A percentile compares a stretch with the other conserved stretches of the same genome.
These are phyloP conservation scores for Taxillus chinensis DNA, from an alignment of 164 flowering plant genomes.

Conservation along the genomic window DNA sequence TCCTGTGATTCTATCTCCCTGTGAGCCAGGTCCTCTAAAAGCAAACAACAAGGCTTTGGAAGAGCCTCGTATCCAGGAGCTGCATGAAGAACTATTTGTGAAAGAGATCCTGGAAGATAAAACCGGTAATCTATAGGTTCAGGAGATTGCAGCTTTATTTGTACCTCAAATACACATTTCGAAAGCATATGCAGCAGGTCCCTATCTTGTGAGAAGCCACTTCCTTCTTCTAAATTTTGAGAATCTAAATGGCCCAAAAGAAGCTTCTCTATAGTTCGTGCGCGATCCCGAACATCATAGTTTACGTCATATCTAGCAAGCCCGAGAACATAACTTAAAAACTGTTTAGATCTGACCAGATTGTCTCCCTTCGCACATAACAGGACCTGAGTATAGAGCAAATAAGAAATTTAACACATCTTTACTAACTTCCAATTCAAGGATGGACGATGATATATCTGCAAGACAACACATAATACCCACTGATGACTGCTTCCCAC, in stretches of 20 bases:
- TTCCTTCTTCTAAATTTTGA: slow-evolving; percentile 17
- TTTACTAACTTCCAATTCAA: too few relatives aligned
- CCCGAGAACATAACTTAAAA: slow-evolving; percentile 58
- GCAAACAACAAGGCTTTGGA: slow-evolving; percentile 75
- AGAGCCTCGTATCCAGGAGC: slow-evolving; percentile 98
- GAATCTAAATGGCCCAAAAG: slow-evolving; percentile 22
- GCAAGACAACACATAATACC: too few relatives aligned
- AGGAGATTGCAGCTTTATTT: slow-evolving; percentile 21
- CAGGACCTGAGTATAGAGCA: slow-evolving; percentile 41
- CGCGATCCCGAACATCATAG: slow-evolving; percentile 88
- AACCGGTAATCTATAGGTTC: slow-evolving; percentile 34
- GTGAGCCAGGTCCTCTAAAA: slow-evolving; percentile 20
- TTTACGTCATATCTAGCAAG: slow-evolving; percentile 68
- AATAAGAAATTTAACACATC: not conserved
- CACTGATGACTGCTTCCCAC: too few relatives aligned
- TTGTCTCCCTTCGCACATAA: slow-evolving; percentile 44
- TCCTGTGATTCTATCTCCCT: slow-evolving; percentile 9
- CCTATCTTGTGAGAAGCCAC: slow-evolving; percentile 10
- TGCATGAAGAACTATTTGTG: slow-evolving; percentile 92
- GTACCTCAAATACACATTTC: slow-evolving; percentile 34
- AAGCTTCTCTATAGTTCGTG: slow-evolving; percentile 51
- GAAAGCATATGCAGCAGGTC: slow-evolving; percentile 26
- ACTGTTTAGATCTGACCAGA: slow-evolving; percentile 20
- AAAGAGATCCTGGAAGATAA: slow-evolving; percentile 98
- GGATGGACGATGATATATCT: too few relatives aligned